Evolutionary conservation across 768 basidiomycete species (phyloP).

Genomic region (Leccinum arenicola): DNA sequence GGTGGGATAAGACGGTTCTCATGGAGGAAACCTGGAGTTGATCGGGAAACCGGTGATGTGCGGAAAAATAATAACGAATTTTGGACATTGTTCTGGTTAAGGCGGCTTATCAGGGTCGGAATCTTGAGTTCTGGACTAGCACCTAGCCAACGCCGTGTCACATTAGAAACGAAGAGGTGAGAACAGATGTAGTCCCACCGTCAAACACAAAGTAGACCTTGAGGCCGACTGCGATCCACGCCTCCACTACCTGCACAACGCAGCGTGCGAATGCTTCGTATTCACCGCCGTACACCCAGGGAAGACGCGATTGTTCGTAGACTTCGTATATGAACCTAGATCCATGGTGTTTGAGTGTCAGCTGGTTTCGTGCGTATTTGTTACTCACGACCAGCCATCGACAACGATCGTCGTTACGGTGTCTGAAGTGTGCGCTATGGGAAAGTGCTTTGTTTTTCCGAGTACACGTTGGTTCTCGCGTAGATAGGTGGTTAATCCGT

Average conservation of each 20-base stretch:
- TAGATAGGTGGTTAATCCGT: constrained; percentile 51
- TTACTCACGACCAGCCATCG: constrained; percentile 85
- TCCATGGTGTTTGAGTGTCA: constrained; percentile 7
- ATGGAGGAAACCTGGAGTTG: constrained; percentile 62
- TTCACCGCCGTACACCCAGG: constrained; percentile 89
- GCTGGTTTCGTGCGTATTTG: not conserved
- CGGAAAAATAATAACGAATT: constrained; percentile 76
- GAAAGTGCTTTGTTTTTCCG: constrained; percentile 36
- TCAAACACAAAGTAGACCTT: constrained; percentile 78
- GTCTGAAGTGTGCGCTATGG: constrained; percentile 3
- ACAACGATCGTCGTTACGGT: constrained; percentile 55
- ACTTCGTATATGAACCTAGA: constrained; percentile 74
- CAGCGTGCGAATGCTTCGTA: constrained; percentile 54
- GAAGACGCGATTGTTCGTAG: constrained; percentile 54
- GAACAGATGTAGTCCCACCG: constrained; percentile 44
- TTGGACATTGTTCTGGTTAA: constrained; percentile 55
- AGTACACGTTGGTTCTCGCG: constrained; percentile 43
- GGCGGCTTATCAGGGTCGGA: constrained; percentile 58
- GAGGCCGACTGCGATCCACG: constrained; percentile 69
- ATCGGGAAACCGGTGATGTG: constrained; percentile 64
- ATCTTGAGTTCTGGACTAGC: constrained; percentile 72
- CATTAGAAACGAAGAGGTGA: constrained; percentile 10
- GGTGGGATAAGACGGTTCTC: constrained; percentile 78
- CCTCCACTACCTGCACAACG: constrained; percentile 49
- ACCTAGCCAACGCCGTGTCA: constrained; percentile 40